These are phyloP conservation scores for Gremmenia infestans DNA, from an alignment of 2,329 filamentous ascomycete species.

Conservation along the genomic window DNA sequence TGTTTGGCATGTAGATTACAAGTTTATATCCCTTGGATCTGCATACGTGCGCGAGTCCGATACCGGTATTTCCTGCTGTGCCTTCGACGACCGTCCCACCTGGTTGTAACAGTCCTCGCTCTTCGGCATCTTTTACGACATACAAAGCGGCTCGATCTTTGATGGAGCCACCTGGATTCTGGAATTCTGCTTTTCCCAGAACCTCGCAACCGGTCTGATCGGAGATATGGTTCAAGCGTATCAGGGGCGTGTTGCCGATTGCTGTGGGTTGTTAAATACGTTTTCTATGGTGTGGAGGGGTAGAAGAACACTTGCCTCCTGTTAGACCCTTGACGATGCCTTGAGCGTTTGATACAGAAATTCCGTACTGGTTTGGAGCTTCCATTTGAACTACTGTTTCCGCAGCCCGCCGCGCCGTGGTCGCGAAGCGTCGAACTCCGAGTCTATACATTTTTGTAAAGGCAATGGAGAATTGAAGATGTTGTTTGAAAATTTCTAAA, in stretches of 20 bases:
- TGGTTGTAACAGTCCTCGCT: constrained; percentile 72
- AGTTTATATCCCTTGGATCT: constrained; percentile 86
- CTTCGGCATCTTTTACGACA: constrained; percentile 90
- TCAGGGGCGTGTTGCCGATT: constrained; percentile 95
- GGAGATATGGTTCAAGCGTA: constrained; percentile 82
- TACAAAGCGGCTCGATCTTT: constrained; percentile 96
- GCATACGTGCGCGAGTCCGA: constrained; percentile 95
- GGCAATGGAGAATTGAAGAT: not conserved
- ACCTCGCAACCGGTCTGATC: constrained; percentile 89
- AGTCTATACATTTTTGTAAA: constrained; percentile 48
- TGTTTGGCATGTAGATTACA: constrained; percentile 99
- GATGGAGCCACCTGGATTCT: constrained; percentile 93
- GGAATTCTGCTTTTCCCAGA: constrained; percentile 96
- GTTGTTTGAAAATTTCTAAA: not conserved
- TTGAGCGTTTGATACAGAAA: constrained; percentile 62
- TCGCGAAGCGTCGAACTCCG: constrained; percentile 50
- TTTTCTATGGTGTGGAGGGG: not conserved
- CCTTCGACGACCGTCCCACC: constrained; percentile 96
- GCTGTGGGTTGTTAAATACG: constrained; percentile 46
- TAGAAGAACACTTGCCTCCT: constrained; percentile 50
- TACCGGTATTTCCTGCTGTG: constrained; percentile 96
- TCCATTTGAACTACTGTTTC: constrained; percentile 43
- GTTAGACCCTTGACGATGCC: constrained; percentile 61
- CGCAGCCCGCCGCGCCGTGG: constrained; percentile 45
- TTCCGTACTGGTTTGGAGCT: constrained; percentile 48